Conservation (phyloP, 306 rosid species). For the Cicer chorassanicum region DNA sequence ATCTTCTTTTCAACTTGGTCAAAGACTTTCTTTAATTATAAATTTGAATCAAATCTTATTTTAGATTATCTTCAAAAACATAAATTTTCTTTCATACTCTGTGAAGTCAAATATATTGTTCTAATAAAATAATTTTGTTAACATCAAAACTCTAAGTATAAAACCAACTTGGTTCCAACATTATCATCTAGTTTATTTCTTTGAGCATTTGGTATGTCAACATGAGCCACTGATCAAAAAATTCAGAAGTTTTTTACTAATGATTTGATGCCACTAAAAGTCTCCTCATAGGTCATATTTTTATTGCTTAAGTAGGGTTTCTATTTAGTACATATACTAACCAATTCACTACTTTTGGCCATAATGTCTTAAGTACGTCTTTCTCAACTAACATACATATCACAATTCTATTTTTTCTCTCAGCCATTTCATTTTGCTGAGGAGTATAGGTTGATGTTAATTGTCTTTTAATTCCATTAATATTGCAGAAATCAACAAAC, state of each 20-base stretch:
- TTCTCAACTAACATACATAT: not conserved
- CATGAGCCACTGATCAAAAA: not conserved
- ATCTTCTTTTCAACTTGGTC: no score
- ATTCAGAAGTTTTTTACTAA: not conserved
- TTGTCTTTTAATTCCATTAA: not conserved
- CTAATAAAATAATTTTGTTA: no score
- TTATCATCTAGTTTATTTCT: not conserved
- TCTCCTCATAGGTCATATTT: not conserved
- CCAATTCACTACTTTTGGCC: not conserved
- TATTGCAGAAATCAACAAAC: not conserved
- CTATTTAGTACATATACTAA: not conserved
- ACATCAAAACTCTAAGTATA: no score
- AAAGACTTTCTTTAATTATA: no score
- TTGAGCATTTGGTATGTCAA: not conserved
- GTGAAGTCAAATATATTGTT: no score
- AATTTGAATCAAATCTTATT: no score
- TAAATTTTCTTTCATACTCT: no score
- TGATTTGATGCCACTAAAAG: not conserved
- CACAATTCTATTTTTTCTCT: not conserved
- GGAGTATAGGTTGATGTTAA: not conserved
- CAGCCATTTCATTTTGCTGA: not conserved
- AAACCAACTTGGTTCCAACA: no score
- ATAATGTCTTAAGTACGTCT: no score
- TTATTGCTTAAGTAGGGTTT: not conserved
- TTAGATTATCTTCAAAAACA: no score